phyloP scores from a whole-genome alignment of 257 asterid genomes.

The Knoxia roxburghii region DNA sequence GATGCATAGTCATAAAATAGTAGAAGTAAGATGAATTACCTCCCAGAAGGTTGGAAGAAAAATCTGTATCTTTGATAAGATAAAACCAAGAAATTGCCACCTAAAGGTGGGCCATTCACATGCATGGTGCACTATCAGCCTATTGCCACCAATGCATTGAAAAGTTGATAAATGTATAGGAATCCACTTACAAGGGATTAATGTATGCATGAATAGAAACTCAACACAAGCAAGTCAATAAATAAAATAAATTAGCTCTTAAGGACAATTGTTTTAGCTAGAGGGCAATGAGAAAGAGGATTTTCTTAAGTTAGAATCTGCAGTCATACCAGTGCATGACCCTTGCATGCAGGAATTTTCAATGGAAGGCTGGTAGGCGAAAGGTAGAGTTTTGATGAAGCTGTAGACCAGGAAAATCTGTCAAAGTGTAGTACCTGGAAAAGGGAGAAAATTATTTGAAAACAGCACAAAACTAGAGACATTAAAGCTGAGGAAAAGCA shows the following conservation, averaged over 20 bases:
- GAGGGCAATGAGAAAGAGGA: not conserved
- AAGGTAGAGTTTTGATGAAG: conserved; percentile 82
- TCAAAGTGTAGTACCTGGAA: conserved; percentile 80
- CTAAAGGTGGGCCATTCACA: not conserved
- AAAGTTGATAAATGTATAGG: not conserved
- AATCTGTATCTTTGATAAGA: not conserved
- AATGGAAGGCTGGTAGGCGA: conserved; percentile 87
- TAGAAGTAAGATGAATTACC: not conserved
- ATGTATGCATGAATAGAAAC: not conserved
- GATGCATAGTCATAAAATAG: not conserved
- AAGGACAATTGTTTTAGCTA: not conserved
- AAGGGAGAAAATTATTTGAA: conserved; percentile 13
- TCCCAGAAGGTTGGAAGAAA: not conserved
- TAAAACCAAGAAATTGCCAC: not conserved
- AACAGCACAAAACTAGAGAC: not conserved
- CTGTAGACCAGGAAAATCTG: conserved; percentile 72
- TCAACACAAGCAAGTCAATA: conserved; percentile 6
- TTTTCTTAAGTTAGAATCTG: not conserved
- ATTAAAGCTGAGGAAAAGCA: not conserved
- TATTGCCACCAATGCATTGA: not conserved
- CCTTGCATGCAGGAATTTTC: conserved; percentile 97
- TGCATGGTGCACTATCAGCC: not conserved
- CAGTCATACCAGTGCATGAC: conserved; percentile 73
- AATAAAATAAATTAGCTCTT: not conserved
- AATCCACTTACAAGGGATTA: not conserved